Base-by-base conservation (phyloP, 73 alveolate species). In the Symbiodinium natans region DNA sequence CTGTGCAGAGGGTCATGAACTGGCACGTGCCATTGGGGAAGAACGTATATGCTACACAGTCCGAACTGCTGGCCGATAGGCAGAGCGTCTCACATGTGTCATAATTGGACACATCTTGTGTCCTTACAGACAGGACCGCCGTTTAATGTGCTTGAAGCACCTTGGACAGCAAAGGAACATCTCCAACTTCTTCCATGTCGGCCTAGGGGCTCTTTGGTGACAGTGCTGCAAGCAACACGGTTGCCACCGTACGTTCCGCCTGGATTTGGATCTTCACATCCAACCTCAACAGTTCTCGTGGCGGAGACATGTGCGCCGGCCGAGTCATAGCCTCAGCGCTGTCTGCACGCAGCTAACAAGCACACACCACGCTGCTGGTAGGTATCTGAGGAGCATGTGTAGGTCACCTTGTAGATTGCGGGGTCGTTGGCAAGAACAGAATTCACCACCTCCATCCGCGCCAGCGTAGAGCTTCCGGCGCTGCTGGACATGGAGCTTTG, bases 231-330 rank as follows among this genome's bases (percentile, higher is more conserved):
- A 15, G 75, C 89, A 2, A 90, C 97, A 23, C 88, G 87, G 52
- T 90, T 90, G 10, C 97, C 97, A 23, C 97, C 97, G 9, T 90
- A 90, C 89, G 97, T 90, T 3, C 97, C 97, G 6, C 97, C 84
- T 0, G 97, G 97, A 11, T 73, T 90, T 39, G 97, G 97, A 68
- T 90, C 97, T 42, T 90, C 97, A 15, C 97, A 90, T 29, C 80
- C 97, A 5, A 90, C 97, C 31, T 90, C 97, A 52, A 90, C 97
- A 3, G 97, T 71, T 15, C 97, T 11, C 40, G 97, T 90, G 19
- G 52, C 41, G 4, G 97, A 90, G 5, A 73, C 97, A 34, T 90
- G 97, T 17, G 97, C 87, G 15, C 97, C 97, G 3, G 40, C 77
- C 19, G 97, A 90, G 39, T 90, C 97, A n/a, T 90, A 90, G 80